phyloP scores from a whole-genome alignment of 169 alveolate genomes.

The Cryptosporidium felis region DNA sequence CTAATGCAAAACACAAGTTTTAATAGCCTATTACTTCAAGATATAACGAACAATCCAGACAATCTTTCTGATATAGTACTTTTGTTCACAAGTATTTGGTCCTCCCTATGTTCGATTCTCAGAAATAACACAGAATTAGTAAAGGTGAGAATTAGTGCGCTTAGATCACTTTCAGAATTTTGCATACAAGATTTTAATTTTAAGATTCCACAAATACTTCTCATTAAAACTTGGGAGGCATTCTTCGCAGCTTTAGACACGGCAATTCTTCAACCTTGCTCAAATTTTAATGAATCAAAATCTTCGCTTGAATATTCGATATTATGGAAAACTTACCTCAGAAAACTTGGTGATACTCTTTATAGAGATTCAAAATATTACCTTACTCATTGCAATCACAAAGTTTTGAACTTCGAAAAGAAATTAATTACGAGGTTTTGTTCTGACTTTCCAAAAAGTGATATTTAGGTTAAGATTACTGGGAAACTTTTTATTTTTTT shows the following conservation, averaged over 20 bases:
- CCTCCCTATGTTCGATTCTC: slow-evolving; percentile 12
- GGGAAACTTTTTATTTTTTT: too few relatives aligned
- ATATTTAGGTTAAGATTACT: too few relatives aligned
- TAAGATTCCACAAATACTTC: slow-evolving; percentile 34
- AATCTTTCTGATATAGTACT: background rate
- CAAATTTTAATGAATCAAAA: too few relatives aligned
- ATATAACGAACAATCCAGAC: background rate
- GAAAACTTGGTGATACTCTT: background rate
- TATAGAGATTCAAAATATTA: background rate
- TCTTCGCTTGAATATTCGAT: background rate
- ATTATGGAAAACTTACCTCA: background rate
- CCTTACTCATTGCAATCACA: background rate
- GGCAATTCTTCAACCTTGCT: too few relatives aligned
- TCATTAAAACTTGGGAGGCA: slow-evolving; percentile 28
- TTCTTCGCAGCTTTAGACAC: background rate
- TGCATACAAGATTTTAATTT: background rate
- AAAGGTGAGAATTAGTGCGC: slow-evolving; percentile 52
- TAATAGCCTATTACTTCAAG: background rate
- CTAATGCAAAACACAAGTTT: slow-evolving; percentile 5
- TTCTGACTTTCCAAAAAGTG: too few relatives aligned
- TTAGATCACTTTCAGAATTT: slow-evolving; percentile 23
- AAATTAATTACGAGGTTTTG: background rate
- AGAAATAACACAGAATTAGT: background rate
- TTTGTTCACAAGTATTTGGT: slow-evolving; percentile 5
- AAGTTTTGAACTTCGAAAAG: background rate